Conservation (phyloP, 1,284 basidiomycete genomes). For the Bondarzewia mesenterica region DNA sequence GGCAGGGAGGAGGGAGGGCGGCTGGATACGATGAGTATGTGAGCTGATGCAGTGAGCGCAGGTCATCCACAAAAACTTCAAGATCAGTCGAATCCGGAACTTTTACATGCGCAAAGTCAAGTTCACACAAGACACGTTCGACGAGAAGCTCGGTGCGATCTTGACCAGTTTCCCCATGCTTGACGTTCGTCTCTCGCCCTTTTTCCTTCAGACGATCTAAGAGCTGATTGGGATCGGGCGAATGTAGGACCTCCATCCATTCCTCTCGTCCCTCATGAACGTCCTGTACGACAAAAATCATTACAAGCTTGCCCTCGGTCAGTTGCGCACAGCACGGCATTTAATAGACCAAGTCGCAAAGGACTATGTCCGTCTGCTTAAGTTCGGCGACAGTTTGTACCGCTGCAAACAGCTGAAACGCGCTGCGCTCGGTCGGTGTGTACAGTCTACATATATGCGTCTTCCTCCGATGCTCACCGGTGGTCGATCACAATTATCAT, state of each 20-base stretch:
- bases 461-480: background rate
- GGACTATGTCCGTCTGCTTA: constrained; percentile 90
- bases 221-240: background rate
- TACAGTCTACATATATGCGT: constrained; percentile 10
- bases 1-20: background rate
- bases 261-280: constrained; percentile 89
- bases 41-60: too few relatives aligned
- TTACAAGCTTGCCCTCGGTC: constrained; percentile 94
- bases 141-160: constrained; percentile 93
- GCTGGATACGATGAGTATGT: background rate
- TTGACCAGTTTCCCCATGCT: constrained; percentile 95
- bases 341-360: constrained; percentile 93
- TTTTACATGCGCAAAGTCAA: constrained; percentile 99
- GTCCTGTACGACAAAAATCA: constrained; percentile 98
- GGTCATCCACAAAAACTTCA: constrained; percentile 98
- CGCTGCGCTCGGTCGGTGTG: constrained; percentile 87
- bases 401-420: constrained; percentile 95
- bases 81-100: constrained; percentile 91
- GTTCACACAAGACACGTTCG: constrained; percentile 96
- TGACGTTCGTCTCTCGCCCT: constrained; percentile 52
- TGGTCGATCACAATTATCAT: background rate
- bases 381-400: constrained; percentile 94
- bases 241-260: constrained; percentile 85
- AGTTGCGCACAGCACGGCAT: constrained; percentile 88
- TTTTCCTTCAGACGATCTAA: background rate